Conservation (phyloP, 2,329 filamentous ascomycete species). For the Hirsutella minnesotensis region DNA sequence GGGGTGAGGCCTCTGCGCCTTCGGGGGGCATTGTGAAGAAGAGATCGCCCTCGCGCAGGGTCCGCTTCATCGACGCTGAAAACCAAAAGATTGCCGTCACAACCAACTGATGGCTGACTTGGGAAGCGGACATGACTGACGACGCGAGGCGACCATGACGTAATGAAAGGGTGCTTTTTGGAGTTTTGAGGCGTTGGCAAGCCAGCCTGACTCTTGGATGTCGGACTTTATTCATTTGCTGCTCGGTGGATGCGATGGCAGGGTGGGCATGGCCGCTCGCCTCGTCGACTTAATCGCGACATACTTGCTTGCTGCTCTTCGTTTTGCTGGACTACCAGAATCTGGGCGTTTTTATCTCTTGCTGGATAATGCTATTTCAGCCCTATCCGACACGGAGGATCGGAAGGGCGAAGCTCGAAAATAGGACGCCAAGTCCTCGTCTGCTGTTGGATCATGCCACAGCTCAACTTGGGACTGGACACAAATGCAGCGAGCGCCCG, state of each 20-base stretch:
- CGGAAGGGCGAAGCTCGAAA: no score
- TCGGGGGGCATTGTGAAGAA: constrained; percentile 11
- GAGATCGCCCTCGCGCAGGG: constrained; percentile 20
- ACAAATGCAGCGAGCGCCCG: no score
- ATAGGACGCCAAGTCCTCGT: no score
- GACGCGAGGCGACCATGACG: neutral
- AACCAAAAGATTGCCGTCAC: constrained; percentile 16
- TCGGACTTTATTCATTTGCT: no score
- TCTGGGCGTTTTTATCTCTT: neutral
- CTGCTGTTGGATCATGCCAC: no score
- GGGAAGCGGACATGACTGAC: neutral
- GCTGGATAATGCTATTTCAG: no score
- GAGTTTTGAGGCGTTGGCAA: neutral
- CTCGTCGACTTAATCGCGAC: neutral
- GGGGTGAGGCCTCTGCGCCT: constrained; percentile 17
- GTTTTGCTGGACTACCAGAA: no score
- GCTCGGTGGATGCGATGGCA: no score
- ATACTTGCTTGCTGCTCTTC: no score
- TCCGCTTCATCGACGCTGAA: constrained; percentile 29
- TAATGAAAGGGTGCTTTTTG: neutral
- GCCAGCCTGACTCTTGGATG: neutral
- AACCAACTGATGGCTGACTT: constrained; percentile 13
- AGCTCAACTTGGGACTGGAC: no score
- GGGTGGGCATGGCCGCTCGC: no score
- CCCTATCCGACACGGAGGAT: no score